Evolutionary conservation across 2,329 filamentous ascomycete genomes (phyloP), one percentile per base, ranked within the genome.

Genomic region (Epichloe amarillans): DNA sequence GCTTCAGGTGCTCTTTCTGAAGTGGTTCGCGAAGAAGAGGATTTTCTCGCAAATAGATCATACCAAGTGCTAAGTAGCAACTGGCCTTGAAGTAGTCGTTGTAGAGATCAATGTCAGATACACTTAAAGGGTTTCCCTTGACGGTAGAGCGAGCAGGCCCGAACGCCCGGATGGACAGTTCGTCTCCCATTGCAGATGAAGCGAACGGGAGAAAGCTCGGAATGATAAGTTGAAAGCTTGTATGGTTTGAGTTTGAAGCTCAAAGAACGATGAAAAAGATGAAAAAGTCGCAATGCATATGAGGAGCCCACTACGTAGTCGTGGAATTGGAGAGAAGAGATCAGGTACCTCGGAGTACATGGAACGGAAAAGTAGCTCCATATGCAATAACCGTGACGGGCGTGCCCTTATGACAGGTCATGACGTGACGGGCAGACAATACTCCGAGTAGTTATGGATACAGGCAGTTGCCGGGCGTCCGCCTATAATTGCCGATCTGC

Each of bases 41-140:
- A 56, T 90, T 90, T 39, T 83, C 74, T 56, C 77, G 78, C 52
- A 90, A 77, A 61, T 88, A 89, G 58, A 90, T 84, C 86, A 90
- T 89, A 54, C 84, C 86, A 47, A 89, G 68, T 57, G 82, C 83
- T 47, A 89, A 76, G 62, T 89, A 89, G 62, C 88, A 69, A 56
- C 81, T 84, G 50, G 84, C 84, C 55, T 81, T 77, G 72, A 88
- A 88, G 66, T 83, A 88, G 59, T 83, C 80, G 61, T 82, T 81
- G 65, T 81, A 82, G 64, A 83, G 79, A 55, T 76, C 72, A 52
- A 88, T 65, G 55, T 89, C 83, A 43, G 86, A 80, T 17, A 75
- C 62, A 53, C 73, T 78, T 50, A 89, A 74, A 11, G 83, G 83
- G 54, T 72, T 67, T 58, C 74, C 76, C 64, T 76, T 70, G 57